phyloP scores from a whole-genome alignment of 2,329 filamentous ascomycete genomes.

The Magnaporthales sp. region DNA sequence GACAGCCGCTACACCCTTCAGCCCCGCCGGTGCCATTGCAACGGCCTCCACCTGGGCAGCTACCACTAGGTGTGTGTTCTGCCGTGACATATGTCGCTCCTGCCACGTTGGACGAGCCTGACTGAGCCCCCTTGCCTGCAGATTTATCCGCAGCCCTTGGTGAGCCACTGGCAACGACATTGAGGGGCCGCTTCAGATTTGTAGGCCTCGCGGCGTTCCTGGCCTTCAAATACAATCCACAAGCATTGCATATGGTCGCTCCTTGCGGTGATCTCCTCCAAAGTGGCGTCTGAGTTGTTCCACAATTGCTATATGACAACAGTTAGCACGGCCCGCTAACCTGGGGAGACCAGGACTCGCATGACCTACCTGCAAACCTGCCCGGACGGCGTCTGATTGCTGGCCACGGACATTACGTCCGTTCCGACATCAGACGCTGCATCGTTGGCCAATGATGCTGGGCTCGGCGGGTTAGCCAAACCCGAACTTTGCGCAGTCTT shows the following conservation, averaged over 20 bases:
- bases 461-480: conserved; percentile 10
- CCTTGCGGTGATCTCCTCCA: conserved; percentile 92
- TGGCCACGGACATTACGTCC: conserved; percentile 23
- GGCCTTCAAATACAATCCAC: conserved; percentile 88
- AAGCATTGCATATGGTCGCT: conserved; percentile 95
- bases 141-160: conserved; percentile 32
- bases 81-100: conserved; percentile 68
- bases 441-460: conserved; percentile 11
- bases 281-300: conserved; percentile 84
- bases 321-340: neutral
- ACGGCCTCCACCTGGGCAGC: conserved; percentile 86
- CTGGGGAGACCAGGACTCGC: neutral
- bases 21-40: conserved; percentile 96
- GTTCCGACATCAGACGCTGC: conserved; percentile 10
- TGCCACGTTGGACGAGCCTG: conserved; percentile 30
- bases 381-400: conserved; percentile 28
- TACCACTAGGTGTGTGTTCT: conserved; percentile 69
- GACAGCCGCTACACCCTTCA: conserved; percentile 90
- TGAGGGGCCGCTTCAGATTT: conserved; percentile 72
- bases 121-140: conserved; percentile 27
- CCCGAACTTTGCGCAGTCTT: conserved; percentile 4
- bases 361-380: conserved; percentile 62
- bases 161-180: conserved; percentile 34
- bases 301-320: conserved; percentile 65
- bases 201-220: conserved; percentile 86